Evolutionary conservation across 1,284 basidiomycete species (phyloP), one percentile per base, ranked within the genome.

Genomic region (Marasmius oreades): DNA sequence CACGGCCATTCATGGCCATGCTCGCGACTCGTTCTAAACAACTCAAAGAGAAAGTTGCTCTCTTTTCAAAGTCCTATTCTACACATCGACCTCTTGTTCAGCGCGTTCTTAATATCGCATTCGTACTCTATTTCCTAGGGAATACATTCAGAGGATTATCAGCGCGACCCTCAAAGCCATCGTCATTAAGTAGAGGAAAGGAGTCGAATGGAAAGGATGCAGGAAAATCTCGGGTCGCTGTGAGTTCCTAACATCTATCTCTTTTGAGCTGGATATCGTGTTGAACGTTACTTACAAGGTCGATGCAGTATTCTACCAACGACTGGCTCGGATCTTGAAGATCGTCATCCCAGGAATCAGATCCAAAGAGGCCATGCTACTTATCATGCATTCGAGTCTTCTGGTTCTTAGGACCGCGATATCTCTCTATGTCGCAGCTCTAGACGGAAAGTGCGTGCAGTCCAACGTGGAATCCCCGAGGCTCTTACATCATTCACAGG

Each of bases 341-440:
- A 97, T 98, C 60, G 92, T 97, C 18, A 93, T 98, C 57, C 96
- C 95, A 2, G 82, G 88, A 23, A 73, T 93, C 61, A 82, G 84
- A 51, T 93, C 90, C 4, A 92, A 93, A 64, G 95, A 98, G 71
- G 92, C 93, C 0, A 76, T 91, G 44, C 82, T 98, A 56, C 79
- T 99, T 5, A 75, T 89, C 54, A 88, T 93, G 74, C 95, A 98
- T 69, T 92, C 94, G 4, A 84, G 85, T 65, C 83, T 98, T 61
- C 81, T 99, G 53, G 80, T 98, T 16, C 88, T 93, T 59, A 77
- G 95, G 59, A 98, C 95, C 2, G 88, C 92, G 10, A 87, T 98
- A 53, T 94, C 91, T 23, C 77, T 99, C n/a, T 98, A 98, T 67
- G 94, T 99, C 50, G 95, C 96, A 7, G 86, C 92, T 52, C 79